phyloP scores from a whole-genome alignment of 2,329 filamentous ascomycete species.

The Amauroascus niger region DNA sequence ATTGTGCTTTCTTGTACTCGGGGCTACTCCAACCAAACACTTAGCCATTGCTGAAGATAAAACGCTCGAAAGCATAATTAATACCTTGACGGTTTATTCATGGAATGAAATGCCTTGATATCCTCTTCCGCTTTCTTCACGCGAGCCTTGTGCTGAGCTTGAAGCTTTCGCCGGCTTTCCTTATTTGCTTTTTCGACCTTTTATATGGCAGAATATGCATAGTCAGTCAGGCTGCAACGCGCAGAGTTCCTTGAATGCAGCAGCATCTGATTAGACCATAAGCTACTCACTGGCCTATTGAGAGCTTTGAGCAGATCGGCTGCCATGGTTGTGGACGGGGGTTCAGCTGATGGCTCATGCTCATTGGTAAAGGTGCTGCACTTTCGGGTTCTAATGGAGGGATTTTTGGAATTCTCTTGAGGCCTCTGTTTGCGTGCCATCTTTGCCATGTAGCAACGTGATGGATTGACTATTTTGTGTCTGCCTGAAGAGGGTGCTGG shows the following conservation, averaged over 20 bases:
- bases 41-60: background rate
- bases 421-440: constrained; percentile 9
- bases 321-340: constrained; percentile 2
- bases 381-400: background rate
- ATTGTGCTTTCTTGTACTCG: constrained; percentile 12
- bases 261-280: background rate
- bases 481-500: no score
- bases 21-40: constrained; percentile 6
- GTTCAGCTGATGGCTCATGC: background rate
- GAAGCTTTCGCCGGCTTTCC: constrained; percentile 15
- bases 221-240: constrained; percentile 1
- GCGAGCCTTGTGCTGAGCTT: constrained; percentile 14
- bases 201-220: background rate
- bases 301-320: constrained; percentile 15
- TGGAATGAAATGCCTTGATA: constrained; percentile 7
- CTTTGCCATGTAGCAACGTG: background rate
- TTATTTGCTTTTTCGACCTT: constrained; percentile 13
- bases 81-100: constrained; percentile 9
- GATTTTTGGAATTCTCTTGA: background rate
- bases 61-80: background rate
- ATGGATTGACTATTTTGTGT: background rate
- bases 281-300: constrained; percentile 17
- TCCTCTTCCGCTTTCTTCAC: constrained; percentile 15
- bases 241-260: background rate
- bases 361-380: background rate